phyloP scores from a whole-genome alignment of 164 flowering plant species.

The Piper betle region DNA sequence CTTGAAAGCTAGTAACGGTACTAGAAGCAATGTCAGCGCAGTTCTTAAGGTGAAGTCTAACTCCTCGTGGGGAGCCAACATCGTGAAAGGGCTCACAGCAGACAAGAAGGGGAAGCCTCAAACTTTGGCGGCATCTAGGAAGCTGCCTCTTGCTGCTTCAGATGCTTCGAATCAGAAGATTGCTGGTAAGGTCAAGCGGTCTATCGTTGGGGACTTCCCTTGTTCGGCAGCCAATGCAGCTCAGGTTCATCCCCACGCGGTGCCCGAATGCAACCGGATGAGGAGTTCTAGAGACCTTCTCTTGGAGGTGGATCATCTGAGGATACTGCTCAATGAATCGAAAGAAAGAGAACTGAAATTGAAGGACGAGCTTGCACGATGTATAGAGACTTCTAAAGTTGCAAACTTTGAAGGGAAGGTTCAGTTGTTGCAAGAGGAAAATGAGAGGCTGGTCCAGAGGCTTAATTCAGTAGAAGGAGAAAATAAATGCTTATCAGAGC shows the following conservation, averaged over 20 bases:
- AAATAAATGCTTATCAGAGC: slow-evolving; percentile 31
- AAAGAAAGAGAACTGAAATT: slow-evolving; percentile 59
- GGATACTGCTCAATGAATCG: slow-evolving; percentile 48
- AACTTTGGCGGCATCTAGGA: slow-evolving; percentile 20
- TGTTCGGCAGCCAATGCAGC: slow-evolving; percentile 28
- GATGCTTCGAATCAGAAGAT: slow-evolving; percentile 27
- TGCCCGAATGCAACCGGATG: slow-evolving; percentile 13
- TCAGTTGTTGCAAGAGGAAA: slow-evolving; percentile 31
- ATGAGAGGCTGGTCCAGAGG: slow-evolving; percentile 23
- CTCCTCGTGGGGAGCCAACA: slow-evolving; percentile 67
- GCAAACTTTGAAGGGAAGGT: slow-evolving; percentile 43
- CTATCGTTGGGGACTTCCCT: slow-evolving; percentile 56
- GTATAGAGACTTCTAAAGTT: slow-evolving; percentile 21
- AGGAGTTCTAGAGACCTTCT: slow-evolving; percentile 54
- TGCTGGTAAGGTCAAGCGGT: slow-evolving; percentile 38
- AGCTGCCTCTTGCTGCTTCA: slow-evolving; percentile 24
- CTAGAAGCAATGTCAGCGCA: slow-evolving; percentile 12
- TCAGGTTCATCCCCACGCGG: slow-evolving; percentile 47
- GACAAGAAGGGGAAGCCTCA: slow-evolving; percentile 51
- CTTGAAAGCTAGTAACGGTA: slow-evolving; percentile 16
- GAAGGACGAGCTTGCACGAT: slow-evolving; percentile 43
- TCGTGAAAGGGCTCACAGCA: slow-evolving; percentile 59
- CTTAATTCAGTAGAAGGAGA: slow-evolving; percentile 39
- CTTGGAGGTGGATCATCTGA: slow-evolving; percentile 50
- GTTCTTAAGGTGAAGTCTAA: slow-evolving; percentile 25